These are phyloP conservation scores for Telfairia occidentalis DNA, from an alignment of 331 rosid genomes.

Conservation along the genomic window DNA sequence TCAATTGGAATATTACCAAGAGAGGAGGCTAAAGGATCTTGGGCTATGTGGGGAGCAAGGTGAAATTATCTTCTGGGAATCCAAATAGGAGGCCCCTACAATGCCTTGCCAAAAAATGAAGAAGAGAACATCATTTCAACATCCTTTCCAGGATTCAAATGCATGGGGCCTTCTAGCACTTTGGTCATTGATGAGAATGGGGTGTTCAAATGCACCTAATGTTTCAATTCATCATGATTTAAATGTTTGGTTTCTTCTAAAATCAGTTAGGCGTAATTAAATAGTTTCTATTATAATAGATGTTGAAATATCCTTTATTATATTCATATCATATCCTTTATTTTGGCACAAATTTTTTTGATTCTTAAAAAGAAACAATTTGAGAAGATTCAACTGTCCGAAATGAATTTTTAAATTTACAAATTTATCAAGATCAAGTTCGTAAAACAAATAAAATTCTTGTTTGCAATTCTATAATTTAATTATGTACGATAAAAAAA, in stretches of 20 bases:
- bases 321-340: background rate
- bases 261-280: too few relatives aligned
- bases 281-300: background rate
- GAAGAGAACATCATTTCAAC: too few relatives aligned
- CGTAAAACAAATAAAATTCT: background rate
- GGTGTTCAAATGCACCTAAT: too few relatives aligned
- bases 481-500: too few relatives aligned
- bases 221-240: too few relatives aligned
- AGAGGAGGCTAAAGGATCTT: conserved; percentile 91
- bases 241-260: too few relatives aligned
- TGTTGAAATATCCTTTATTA: background rate
- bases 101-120: background rate
- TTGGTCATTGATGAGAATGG: background rate
- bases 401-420: background rate
- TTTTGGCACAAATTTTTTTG: background rate
- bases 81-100: conserved; percentile 18
- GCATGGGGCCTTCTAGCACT: background rate
- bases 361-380: background rate
- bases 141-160: background rate
- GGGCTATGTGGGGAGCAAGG: conserved; percentile 88
- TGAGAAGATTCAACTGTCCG: background rate
- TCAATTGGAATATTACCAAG: conserved; percentile 69
- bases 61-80: conserved; percentile 73
- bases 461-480: background rate
- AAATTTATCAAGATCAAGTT: background rate